Evolutionary conservation across 352 stramenopile species (phyloP), one percentile per base, ranked within the genome.

Genomic region (Globisporangium paroecandrum): DNA sequence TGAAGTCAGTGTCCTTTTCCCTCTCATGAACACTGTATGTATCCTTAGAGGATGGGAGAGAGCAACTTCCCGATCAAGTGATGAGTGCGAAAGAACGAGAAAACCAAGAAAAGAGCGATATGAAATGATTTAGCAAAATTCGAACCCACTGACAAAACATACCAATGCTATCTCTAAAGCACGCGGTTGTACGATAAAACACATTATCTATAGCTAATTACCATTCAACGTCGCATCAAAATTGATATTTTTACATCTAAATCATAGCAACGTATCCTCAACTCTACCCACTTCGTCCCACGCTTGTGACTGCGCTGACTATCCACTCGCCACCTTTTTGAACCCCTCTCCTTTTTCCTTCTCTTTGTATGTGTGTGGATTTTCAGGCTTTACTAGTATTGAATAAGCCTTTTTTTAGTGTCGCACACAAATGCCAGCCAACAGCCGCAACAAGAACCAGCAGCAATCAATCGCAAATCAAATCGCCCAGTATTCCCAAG

Each of bases 11-110:
- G n/a, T 29, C 22, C 27, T 9, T 22, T 20, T 18, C 62, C 49
- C 68, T 54, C 4, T 70, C 64, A 32, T n/a, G 41, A 9, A n/a
- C 4, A 49, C 41, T 49, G 41, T 49, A 15, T 10, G 4, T 49
- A 49, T 20, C 41, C 7, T 47, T 7, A n/a, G 15, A 18, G 15
- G 41, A 49, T n/a, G 41, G 41, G 41, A 49, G 41, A 49, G 41
- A 49, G 41, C 7, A 4, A n/a, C 12, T 13, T n/a, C 38, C 13
- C 15, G 5, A 49, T 22, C 41, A 49, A 49, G 41, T n/a, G 41
- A 49, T 49, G 41, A 49, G 41, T 49, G 41, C 4, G 41, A 49
- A 49, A 49, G 41, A 22, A 10, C 4, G 15, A 49, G 41, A 41
- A 41, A 41, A 2, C 8, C 8, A 13, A 41, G 34, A 49, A n/a